Base-by-base conservation (phyloP, 2,329 filamentous ascomycete species). In the Trichoderma guizhouense region DNA sequence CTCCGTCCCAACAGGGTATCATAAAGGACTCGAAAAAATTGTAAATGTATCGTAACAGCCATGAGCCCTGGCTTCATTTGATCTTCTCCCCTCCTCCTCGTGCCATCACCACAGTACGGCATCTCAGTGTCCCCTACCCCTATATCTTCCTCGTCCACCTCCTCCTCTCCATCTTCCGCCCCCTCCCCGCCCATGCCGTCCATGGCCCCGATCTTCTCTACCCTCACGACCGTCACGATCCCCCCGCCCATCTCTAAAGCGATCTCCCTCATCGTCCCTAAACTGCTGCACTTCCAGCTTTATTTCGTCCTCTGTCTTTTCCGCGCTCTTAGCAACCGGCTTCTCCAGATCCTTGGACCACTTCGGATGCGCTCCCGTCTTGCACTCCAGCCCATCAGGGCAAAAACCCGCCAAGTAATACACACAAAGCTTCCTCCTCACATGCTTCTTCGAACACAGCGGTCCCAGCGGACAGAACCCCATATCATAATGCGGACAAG, bases 361-460 rank as follows among this genome's bases (percentile, higher is more conserved):
- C 72, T 90, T 88, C 3, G 95, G 91, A 81, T 99, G 96, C 7
- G 93, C 92, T 24, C 93, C 93, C 74, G 92, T 89, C 78, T 90
- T 90, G 83, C 96, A 99, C 8, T 85, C 84, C 73, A 85, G 87
- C 2, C 81, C 95, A 70, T 97, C 92, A 0, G 96, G 96, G 80
- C 96, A 99, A 84, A 99, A 99, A 1, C 96, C 96, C 8, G 94
- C 94, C 18, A 98, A 85, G 79, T 97, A 99, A 80, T 92, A 97
- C 1, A 86, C 86, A 79, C 96, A 99, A 7, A 97, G 81, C 75
- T 88, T 90, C 74, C 93, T 90, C 72, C 94, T 89, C 71, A 97
- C 91, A 82, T 99, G 96, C 76, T 95, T 93, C 83, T 97, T 94
- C 28, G 92, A 90, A 82, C 96, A 99, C 72, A 89, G 84, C 1